phyloP scores from a whole-genome alignment of 2,329 filamentous ascomycete species.

The Cadophora gregata region DNA sequence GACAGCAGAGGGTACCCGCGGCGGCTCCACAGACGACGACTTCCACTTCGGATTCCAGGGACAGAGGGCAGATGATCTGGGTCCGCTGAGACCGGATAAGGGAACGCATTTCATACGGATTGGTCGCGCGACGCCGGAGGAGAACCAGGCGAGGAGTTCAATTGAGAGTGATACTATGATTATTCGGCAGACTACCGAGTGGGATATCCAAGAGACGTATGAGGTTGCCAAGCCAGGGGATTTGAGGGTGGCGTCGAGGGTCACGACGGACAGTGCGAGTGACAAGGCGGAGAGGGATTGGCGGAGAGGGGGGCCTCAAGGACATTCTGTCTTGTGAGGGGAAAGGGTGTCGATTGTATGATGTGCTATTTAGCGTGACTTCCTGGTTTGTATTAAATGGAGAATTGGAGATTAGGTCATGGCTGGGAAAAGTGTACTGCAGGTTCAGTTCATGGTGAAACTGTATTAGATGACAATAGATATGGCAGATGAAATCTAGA shows the following conservation, averaged over 20 bases:
- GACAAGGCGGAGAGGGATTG: slow-evolving; percentile 4
- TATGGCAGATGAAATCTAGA: neutral
- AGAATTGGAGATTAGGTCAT: neutral
- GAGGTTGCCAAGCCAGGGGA: neutral
- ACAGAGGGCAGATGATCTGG: slow-evolving; percentile 17
- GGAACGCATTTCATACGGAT: slow-evolving; percentile 26
- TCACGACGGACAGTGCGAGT: neutral
- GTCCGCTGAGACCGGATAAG: slow-evolving; percentile 28
- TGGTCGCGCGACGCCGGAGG: slow-evolving; percentile 24
- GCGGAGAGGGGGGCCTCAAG: neutral
- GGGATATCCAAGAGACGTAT: slow-evolving; percentile 28
- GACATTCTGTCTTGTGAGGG: slow-evolving; percentile 4
- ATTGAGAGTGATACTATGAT: slow-evolving; percentile 32
- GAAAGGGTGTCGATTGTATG: neutral
- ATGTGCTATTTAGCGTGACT: neutral
- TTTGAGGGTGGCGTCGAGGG: neutral
- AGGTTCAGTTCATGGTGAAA: neutral
- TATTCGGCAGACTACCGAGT: slow-evolving; percentile 30
- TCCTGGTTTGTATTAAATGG: neutral
- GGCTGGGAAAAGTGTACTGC: neutral
- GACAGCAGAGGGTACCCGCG: neutral
- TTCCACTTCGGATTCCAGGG: slow-evolving; percentile 17
- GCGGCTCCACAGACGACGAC: slow-evolving; percentile 1
- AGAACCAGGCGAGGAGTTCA: slow-evolving; percentile 24
- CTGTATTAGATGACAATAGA: neutral